Evolutionary conservation across 2,329 filamentous ascomycete species (phyloP).

Genomic region (Aaosphaeria pasadenensis): DNA sequence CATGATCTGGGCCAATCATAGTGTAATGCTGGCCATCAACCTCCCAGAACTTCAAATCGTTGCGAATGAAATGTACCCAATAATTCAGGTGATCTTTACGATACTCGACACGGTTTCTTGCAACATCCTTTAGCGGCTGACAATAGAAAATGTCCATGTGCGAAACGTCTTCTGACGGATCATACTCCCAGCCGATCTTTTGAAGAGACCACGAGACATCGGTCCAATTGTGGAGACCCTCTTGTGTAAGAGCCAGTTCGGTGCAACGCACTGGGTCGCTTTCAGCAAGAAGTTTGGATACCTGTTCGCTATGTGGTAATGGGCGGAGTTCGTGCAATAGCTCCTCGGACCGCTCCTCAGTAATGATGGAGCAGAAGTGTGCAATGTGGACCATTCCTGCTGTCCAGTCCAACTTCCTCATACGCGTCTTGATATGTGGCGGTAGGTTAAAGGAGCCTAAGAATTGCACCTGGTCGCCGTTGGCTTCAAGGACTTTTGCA

Average conservation of each 20-base stretch:
- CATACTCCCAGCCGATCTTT: constrained; percentile 41
- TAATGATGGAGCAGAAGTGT: constrained; percentile 41
- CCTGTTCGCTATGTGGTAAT: constrained; percentile 4
- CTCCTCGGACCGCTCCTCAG: constrained; percentile 18
- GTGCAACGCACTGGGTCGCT: constrained; percentile 18
- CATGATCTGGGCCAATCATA: constrained; percentile 15
- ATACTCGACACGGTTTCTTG: constrained; percentile 30
- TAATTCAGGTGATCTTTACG: constrained; percentile 13
- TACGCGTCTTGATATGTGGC: constrained; percentile 46
- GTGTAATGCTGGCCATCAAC: constrained; percentile 18
- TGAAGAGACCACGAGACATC: constrained; percentile 37
- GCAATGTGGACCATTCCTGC: constrained; percentile 40
- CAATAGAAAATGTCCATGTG: constrained; percentile 45
- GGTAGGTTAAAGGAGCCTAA: constrained; percentile 48
- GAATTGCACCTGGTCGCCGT: constrained; percentile 41
- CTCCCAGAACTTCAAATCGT: constrained; percentile 9
- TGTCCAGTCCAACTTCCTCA: constrained; percentile 41
- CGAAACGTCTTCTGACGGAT: constrained; percentile 38
- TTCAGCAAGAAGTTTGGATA: constrained; percentile 8
- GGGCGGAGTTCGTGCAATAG: constrained; percentile 11
- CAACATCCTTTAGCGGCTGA: constrained; percentile 28
- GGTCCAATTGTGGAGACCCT: constrained; percentile 33
- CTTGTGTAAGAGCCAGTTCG: constrained; percentile 29
- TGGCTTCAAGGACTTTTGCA: constrained; percentile 43
- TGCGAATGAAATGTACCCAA: constrained; percentile 15